Evolutionary conservation across 345 rosid species (phyloP).

Genomic region (Melastoma malabathricum): DNA sequence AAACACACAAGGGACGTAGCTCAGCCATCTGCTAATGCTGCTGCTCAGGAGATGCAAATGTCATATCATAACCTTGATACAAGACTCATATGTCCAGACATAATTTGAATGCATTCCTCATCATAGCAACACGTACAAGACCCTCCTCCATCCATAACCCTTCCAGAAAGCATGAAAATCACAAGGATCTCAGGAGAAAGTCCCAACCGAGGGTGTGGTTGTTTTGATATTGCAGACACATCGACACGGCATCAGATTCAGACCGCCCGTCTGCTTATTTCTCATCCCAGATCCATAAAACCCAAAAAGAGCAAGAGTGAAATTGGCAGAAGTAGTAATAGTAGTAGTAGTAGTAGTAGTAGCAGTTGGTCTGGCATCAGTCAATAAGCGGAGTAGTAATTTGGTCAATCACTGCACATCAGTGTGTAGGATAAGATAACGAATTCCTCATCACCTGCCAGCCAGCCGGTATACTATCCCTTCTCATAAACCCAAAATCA

Average conservation of each 20-base stretch:
- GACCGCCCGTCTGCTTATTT: slow-evolving; percentile 85
- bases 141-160: too few relatives aligned
- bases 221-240: slow-evolving; percentile 40
- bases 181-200: background rate
- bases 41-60: slow-evolving; percentile 33
- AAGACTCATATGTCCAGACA: slow-evolving; percentile 55
- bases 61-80: slow-evolving; percentile 24
- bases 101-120: slow-evolving; percentile 4
- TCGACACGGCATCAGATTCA: slow-evolving; percentile 84
- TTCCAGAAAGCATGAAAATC: background rate
- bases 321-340: too few relatives aligned
- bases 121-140: too few relatives aligned
- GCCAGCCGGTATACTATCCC: background rate
- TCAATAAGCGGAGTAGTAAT: slow-evolving; percentile 36
- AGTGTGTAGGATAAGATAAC: slow-evolving; percentile 35
- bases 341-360: too few relatives aligned
- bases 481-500: background rate
- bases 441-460: slow-evolving; percentile 29
- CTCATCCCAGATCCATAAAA: slow-evolving; percentile 36
- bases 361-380: slow-evolving; percentile 25
- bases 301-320: too few relatives aligned
- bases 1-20: background rate
- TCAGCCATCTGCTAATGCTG: background rate
- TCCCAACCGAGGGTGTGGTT: background rate
- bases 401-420: slow-evolving; percentile 24